Base-by-base conservation (phyloP, 2,329 filamentous ascomycete genomes). In the Claviceps digitariae region DNA sequence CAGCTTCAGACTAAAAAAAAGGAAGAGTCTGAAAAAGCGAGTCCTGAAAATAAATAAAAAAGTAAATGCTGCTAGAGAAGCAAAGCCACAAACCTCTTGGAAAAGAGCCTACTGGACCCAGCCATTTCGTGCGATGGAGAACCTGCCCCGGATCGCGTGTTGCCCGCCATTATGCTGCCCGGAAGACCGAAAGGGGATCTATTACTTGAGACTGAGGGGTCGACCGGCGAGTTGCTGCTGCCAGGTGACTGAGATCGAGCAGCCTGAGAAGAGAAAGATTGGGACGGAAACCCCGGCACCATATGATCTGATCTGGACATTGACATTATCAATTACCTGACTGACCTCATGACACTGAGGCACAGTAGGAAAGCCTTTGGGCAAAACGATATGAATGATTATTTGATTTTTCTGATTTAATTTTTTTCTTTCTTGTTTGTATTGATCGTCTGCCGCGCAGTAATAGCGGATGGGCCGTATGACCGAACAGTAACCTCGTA, bases 51-150 rank as follows among this genome's bases (percentile, higher is more conserved):
- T n/a, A n/a, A n/a, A n/a, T n/a, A 38, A 17, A 4, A 15, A 38
- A 6, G 10, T 12, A 34, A 34, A 34, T 34, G 5, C 31, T 34
- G 31, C 31, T 12, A 2, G 31, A 34, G 27, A 29, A 29, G 27
- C 31, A 3, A 38, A 38, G 43, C 43, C 51, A 73, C 83, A 65
- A 80, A 95, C 90, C 93, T 84, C 75, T 97, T 97, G 57, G 90
- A 90, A 71, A 87, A 96, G 56, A 97, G 76, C 63, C 91, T 80
- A 66, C 77, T 73, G 53, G 81, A 83, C 55, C 84, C 82, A 46
- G 74, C 71, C 66, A 90, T 81, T 61, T 97, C 93, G 74, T 95
- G 90, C 71, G 90, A 96, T 63, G 93, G 93, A 78, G 93, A 98
- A 68, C 90, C 90, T 75, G 89, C 83, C 75, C 90, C 90, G 65